Evolutionary conservation across 768 basidiomycete genomes (phyloP).

Genomic region (Pleurotus sapidus): DNA sequence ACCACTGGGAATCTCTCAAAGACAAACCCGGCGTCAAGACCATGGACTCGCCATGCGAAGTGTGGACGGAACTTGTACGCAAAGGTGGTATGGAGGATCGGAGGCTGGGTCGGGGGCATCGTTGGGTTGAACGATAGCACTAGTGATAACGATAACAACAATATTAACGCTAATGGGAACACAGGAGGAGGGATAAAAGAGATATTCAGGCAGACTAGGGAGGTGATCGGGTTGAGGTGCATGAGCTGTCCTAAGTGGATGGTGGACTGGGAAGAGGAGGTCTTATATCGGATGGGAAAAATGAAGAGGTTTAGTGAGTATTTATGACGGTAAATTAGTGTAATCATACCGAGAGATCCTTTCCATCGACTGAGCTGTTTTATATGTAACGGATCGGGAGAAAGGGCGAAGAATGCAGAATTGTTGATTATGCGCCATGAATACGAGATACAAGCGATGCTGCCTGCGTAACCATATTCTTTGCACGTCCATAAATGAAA

Average conservation of each 20-base stretch:
- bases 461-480: too few species aligned
- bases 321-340: not conserved
- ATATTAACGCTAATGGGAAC: too few species aligned
- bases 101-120: too few species aligned
- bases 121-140: too few species aligned
- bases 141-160: too few species aligned
- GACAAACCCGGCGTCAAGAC: constrained; percentile 4
- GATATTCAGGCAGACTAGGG: not conserved
- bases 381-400: too few species aligned
- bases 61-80: constrained; percentile 5
- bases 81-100: not conserved
- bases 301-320: constrained; percentile 1
- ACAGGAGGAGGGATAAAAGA: not conserved
- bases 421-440: too few species aligned
- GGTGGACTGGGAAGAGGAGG: not conserved
- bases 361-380: too few species aligned
- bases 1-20: constrained; percentile 7
- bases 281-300: not conserved
- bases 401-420: too few species aligned
- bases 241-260: constrained; percentile 5
- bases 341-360: too few species aligned
- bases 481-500: too few species aligned
- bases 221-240: constrained; percentile 3
- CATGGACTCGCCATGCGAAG: constrained; percentile 6
- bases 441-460: too few species aligned